Percentiles rank a stretch among this genome's conserved stretches.
Conservation (phyloP, 2,329 filamentous ascomycete genomes). For the Penicillium decumbens region DNA sequence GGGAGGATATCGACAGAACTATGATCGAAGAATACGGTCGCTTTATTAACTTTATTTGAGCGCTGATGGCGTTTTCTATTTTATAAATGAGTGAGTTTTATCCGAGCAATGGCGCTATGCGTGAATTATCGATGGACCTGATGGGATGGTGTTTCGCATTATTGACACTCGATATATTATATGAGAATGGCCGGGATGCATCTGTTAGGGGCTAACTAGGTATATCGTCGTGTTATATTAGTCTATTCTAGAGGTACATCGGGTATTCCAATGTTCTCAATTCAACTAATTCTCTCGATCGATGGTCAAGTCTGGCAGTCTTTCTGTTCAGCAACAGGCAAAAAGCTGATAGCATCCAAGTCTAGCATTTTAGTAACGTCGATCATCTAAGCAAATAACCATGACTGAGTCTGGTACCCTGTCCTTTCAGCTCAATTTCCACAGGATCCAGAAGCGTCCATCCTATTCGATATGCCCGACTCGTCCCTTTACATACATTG, state of each 20-base stretch:
- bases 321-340: too few relatives aligned
- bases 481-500: too few relatives aligned
- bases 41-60: slow-evolving; percentile 35
- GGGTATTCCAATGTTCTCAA: too few relatives aligned
- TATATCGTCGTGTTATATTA: neutral
- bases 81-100: neutral
- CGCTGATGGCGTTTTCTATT: neutral
- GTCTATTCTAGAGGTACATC: neutral
- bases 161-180: neutral
- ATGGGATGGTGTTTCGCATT: neutral
- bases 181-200: neutral
- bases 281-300: too few relatives aligned
- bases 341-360: too few relatives aligned
- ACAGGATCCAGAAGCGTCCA: too few relatives aligned
- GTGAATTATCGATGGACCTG: neutral
- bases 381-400: too few relatives aligned
- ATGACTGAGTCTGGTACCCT: too few relatives aligned
- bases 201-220: neutral
- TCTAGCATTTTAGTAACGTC: too few relatives aligned
- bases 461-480: too few relatives aligned
- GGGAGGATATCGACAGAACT: slow-evolving; percentile 37
- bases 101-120: neutral
- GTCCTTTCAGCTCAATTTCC: too few relatives aligned
- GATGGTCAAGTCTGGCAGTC: too few relatives aligned
- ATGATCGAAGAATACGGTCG: slow-evolving; percentile 41